These are phyloP conservation scores for Aspergillus bridgeri DNA, from an alignment of 495 filamentous ascomycete species.

Conservation along the genomic window DNA sequence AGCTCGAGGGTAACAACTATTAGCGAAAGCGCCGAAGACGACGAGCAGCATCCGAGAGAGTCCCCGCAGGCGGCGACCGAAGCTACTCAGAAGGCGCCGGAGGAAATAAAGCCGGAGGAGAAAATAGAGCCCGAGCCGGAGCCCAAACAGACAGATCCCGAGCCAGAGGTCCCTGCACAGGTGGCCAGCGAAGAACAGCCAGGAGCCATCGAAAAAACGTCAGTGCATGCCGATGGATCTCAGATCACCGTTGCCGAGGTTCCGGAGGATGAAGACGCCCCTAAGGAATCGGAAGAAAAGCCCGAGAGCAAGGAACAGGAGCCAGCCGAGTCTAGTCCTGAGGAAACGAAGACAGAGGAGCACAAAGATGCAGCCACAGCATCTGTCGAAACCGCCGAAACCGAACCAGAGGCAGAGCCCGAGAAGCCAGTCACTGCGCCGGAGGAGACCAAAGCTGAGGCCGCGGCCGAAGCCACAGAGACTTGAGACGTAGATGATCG, in stretches of 20 bases:
- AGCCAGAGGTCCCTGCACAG: conserved; percentile 13
- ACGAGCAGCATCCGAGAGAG: conserved; percentile 28
- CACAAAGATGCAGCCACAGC: background rate
- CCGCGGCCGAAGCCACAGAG: background rate
- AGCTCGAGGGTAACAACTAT: conserved; percentile 72
- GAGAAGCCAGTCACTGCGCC: conserved; percentile 5
- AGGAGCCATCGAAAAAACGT: background rate
- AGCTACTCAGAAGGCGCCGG: conserved; percentile 13
- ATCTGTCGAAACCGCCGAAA: background rate
- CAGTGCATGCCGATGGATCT: conserved; percentile 10
- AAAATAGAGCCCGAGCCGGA: conserved; percentile 1
- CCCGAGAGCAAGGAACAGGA: background rate
- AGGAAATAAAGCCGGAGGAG: background rate
- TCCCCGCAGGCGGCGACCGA: background rate
- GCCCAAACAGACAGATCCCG: conserved; percentile 6
- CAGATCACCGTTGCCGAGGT: conserved; percentile 23
- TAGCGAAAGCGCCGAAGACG: conserved; percentile 67
- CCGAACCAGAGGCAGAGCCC: conserved; percentile 9
- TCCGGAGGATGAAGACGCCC: conserved; percentile 12
- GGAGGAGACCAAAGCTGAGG: conserved; percentile 10
- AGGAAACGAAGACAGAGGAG: background rate
- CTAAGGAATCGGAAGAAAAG: background rate
- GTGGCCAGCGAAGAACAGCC: background rate
- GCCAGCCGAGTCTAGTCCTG: background rate
- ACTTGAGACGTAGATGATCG: background rate